Evolutionary conservation across 2,329 filamentous ascomycete genomes (phyloP), one percentile per base, ranked within the genome.

Genomic region (Neopestalotiopsis sp.): DNA sequence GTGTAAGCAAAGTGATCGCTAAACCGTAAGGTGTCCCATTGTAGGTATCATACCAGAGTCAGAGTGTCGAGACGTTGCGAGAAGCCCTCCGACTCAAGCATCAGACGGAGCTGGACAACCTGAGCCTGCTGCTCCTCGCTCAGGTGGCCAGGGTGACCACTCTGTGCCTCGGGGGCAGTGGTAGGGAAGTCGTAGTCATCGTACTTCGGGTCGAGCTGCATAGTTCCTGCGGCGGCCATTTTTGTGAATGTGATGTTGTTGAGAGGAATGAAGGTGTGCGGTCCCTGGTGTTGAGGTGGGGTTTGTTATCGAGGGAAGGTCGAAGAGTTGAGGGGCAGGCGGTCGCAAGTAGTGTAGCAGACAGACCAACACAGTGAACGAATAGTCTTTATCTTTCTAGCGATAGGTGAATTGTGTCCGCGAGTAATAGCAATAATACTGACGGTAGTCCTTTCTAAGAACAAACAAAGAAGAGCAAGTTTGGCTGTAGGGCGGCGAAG

Each of bases 161-260:
- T 85, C 79, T 91, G 89, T 61, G 87, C 80, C 74, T 89, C 89
- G 67, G 92, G 89, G 61, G 94, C 90, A 71, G 89, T 91, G 73
- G 91, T 94, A 72, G 96, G 96, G 86, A 89, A 98, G 83, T 98
- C 95, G 83, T 96, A 98, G 86, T 97, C 82, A 85, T 98, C 96
- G 87, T 98, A 97, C 85, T 97, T 98, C 80, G 93, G 88, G 82
- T 97, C 91, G 76, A 94, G 79, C 80, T 89, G 84, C 83, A 89
- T 85, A 77, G 79, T 71, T 53, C 77, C 42, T 45, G 42, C 42
- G 30, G 57, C 65, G 56, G 62, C 62, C 67, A 70, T 71, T 53
- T 45, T 72, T 13, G 65, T 20, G 56, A 24, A 20, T 61, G 59
- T 49, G 40, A 32, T 61, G 65, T n/a, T 14, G 65, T 34, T 69